These are phyloP conservation scores for Gossypium turneri DNA, from an alignment of 345 rosid species.

Conservation along the genomic window DNA sequence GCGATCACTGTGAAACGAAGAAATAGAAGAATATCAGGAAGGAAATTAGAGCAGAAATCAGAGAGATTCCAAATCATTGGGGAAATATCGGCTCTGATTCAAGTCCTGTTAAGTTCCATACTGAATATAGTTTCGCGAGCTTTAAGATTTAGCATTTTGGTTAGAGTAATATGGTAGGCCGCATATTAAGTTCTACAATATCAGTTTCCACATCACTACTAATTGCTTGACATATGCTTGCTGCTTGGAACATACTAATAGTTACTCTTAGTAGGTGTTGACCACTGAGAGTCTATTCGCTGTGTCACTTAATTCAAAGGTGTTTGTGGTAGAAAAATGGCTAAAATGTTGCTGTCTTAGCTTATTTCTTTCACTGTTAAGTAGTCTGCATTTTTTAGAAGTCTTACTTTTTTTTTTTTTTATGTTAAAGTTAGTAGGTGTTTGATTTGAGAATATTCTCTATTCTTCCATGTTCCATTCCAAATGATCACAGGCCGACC, in stretches of 20 bases:
- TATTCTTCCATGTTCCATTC: too few species aligned
- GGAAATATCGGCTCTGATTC: not conserved
- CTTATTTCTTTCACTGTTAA: not conserved
- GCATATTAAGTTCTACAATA: not conserved
- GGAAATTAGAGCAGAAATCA: not conserved
- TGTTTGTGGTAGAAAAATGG: too few species aligned
- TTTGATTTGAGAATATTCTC: too few species aligned
- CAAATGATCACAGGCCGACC: too few species aligned
- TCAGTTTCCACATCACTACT: not conserved
- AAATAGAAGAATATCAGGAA: not conserved
- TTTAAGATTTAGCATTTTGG: conserved; percentile 1
- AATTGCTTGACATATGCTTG: not conserved
- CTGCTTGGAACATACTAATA: not conserved
- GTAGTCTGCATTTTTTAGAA: not conserved
- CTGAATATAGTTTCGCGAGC: not conserved
- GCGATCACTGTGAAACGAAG: not conserved
- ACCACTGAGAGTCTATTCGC: too few species aligned
- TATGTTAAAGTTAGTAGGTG: not conserved
- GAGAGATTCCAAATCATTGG: not conserved
- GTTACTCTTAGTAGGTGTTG: too few species aligned
- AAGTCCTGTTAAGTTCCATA: not conserved
- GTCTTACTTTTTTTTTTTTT: not conserved
- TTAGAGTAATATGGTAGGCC: not conserved
- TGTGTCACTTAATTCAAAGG: too few species aligned
- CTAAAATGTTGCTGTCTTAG: too few species aligned